Conservation (phyloP, 2,329 filamentous ascomycete species). For the Colletotrichum phormii region DNA sequence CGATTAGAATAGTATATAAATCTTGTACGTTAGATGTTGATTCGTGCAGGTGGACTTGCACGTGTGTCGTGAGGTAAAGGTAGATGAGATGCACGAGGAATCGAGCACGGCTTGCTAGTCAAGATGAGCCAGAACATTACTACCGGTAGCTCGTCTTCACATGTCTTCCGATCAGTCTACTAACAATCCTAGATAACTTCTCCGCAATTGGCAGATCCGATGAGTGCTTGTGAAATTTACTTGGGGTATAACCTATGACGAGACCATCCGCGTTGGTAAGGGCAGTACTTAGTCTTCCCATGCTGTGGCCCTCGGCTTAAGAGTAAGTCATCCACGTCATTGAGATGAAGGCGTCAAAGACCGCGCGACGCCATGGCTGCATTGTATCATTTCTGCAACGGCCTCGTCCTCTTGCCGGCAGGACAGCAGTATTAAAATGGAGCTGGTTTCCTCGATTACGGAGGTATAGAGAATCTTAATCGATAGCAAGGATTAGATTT, state of each 20-base stretch:
- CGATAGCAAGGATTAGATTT: not conserved
- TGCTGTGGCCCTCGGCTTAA: slow-evolving; percentile 10
- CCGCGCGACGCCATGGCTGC: not conserved
- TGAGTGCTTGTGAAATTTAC: not conserved
- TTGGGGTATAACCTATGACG: not conserved
- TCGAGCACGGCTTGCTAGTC: no score
- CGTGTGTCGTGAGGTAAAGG: not conserved
- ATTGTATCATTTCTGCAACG: not conserved
- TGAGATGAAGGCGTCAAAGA: slow-evolving; percentile 33
- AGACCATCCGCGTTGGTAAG: not conserved
- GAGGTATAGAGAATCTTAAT: no score
- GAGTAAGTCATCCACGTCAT: slow-evolving; percentile 37
- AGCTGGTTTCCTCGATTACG: no score
- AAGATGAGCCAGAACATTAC: no score
- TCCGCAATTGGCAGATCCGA: slow-evolving; percentile 5
- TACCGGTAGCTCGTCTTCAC: slow-evolving; percentile 4
- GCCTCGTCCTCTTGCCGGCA: no score
- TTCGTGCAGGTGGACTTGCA: not conserved
- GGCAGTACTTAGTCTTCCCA: not conserved
- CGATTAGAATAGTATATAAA: not conserved
- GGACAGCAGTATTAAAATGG: not conserved
- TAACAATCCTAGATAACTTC: not conserved
- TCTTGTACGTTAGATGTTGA: not conserved
- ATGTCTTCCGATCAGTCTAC: not conserved
- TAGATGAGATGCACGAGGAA: not conserved